phyloP scores from a whole-genome alignment of 345 rosid species.

The Murraya paniculata region DNA sequence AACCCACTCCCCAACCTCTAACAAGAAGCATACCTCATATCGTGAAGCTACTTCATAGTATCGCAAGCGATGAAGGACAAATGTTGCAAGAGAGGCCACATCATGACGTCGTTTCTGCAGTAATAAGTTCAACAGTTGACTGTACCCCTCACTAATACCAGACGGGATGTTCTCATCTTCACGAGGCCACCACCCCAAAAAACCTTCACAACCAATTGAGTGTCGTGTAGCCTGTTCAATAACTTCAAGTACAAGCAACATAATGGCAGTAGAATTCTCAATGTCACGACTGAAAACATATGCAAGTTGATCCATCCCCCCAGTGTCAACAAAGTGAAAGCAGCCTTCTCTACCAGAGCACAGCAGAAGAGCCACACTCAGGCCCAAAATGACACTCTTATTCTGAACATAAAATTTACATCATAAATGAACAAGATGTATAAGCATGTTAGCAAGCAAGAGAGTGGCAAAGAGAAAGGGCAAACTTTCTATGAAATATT shows the following conservation, averaged over 20 bases:
- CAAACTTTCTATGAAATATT: neutral
- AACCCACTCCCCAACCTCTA: neutral
- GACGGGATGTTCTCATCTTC: constrained; percentile 73
- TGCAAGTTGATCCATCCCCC: constrained; percentile 77
- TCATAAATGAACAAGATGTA: constrained; percentile 5
- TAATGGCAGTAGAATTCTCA: constrained; percentile 51
- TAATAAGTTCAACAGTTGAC: constrained; percentile 67
- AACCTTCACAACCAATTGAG: constrained; percentile 90
- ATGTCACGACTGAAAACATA: constrained; percentile 44
- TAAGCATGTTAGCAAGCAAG: neutral
- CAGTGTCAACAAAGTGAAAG: constrained; percentile 79
- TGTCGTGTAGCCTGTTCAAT: constrained; percentile 87
- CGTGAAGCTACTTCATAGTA: constrained; percentile 85
- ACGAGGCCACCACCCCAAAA: constrained; percentile 98
- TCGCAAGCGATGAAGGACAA: constrained; percentile 83
- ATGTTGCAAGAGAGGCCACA: constrained; percentile 72
- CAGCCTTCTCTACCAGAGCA: constrained; percentile 92
- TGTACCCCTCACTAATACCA: constrained; percentile 73
- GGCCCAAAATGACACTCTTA: constrained; percentile 59
- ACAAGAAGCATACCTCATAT: constrained; percentile 64
- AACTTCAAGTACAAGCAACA: constrained; percentile 71
- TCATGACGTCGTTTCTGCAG: constrained; percentile 84
- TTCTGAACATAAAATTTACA: constrained; percentile 53
- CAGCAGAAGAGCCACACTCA: constrained; percentile 68
- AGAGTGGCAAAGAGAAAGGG: neutral